These are phyloP conservation scores for Trametes versicolor DNA, from an alignment of 1,284 basidiomycete genomes.

Conservation along the genomic window DNA sequence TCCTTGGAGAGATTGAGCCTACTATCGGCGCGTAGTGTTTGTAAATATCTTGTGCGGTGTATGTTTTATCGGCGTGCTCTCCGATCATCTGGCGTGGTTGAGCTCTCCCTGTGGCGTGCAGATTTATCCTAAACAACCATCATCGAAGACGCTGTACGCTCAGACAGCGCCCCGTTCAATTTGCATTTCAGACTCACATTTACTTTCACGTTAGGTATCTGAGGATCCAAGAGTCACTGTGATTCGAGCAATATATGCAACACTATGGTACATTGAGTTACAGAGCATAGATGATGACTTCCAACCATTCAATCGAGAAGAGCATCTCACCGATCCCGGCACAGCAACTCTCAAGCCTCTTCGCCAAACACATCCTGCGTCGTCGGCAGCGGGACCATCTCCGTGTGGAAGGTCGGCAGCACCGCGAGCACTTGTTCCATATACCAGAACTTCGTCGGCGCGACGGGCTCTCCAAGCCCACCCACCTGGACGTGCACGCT, in stretches of 20 bases:
- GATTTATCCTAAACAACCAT: not conserved
- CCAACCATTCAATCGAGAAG: not conserved
- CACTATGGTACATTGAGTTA: not conserved
- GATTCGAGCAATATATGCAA: not conserved
- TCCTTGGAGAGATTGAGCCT: conserved; percentile 88
- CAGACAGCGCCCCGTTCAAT: not conserved
- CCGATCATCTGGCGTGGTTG: not conserved
- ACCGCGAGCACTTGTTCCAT: conserved; percentile 41
- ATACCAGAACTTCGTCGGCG: conserved; percentile 44
- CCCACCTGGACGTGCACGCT: conserved; percentile 30
- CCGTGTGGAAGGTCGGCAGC: conserved; percentile 44
- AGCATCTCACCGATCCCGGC: not conserved
- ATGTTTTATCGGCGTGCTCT: conserved; percentile 7
- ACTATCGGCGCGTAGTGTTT: conserved; percentile 37
- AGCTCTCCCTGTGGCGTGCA: not conserved
- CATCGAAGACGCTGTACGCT: no score
- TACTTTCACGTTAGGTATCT: not conserved
- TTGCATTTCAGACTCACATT: not conserved
- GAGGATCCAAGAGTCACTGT: not conserved
- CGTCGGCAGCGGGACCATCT: conserved; percentile 36
- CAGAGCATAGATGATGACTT: not conserved
- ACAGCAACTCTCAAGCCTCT: conserved; percentile 2
- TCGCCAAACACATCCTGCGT: conserved; percentile 30
- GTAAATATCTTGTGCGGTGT: conserved; percentile 20
- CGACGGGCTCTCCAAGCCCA: conserved; percentile 38